Evolutionary conservation across 345 rosid genomes (phyloP).

Genomic region (Acer yangbiense): DNA sequence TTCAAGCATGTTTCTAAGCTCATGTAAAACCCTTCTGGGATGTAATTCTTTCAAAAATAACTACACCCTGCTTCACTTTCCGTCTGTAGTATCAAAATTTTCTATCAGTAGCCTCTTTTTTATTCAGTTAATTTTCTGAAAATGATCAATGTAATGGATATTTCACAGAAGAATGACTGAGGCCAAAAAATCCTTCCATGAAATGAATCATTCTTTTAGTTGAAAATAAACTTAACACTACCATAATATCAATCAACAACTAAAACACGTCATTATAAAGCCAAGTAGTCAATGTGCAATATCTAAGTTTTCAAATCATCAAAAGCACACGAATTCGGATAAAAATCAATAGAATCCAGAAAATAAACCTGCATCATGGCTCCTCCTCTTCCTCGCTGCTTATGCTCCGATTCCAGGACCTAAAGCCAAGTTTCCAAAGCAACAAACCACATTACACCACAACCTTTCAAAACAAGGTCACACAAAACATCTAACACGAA

Average conservation of each 20-base stretch:
- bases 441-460: conserved; percentile 11
- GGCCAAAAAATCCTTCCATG: not conserved
- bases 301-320: not conserved
- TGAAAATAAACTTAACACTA: not conserved
- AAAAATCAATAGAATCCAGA: not conserved
- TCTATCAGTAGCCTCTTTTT: not conserved
- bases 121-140: not conserved
- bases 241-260: not conserved
- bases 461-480: not conserved
- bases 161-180: not conserved
- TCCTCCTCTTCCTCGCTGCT: conserved; percentile 93
- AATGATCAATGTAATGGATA: not conserved
- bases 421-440: conserved; percentile 22
- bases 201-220: no score
- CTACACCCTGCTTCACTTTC: not conserved
- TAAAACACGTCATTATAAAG: not conserved
- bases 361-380: conserved; percentile 74
- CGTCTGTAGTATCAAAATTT: not conserved
- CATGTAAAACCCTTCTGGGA: not conserved
- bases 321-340: not conserved
- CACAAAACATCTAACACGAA: not conserved
- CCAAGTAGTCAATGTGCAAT: not conserved
- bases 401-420: conserved; percentile 83
- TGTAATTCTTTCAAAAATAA: not conserved
- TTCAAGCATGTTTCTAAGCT: not conserved